Base-by-base conservation (phyloP, 768 basidiomycete genomes). In the Boletellus ananiceps region DNA sequence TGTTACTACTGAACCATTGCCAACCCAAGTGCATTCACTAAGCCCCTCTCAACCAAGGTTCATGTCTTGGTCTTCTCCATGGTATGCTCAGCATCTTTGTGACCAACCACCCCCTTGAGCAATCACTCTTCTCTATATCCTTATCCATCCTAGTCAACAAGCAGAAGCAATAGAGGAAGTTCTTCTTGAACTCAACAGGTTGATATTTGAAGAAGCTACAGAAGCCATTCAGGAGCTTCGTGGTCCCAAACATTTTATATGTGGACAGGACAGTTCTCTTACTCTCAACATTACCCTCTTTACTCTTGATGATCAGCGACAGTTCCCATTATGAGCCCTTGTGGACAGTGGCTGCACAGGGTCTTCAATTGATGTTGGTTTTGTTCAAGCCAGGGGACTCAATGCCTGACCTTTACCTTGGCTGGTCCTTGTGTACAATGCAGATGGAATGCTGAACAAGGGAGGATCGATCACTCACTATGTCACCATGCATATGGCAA, bases 261-360 rank as follows among this genome's bases (percentile, higher is more conserved):
- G 18, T 13, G 13, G 50, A 14, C 29, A 49, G 18, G 8, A 49
- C 33, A 49, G 33, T 18, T 53, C 21, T 53, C 5, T 37, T 21
- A 8, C 3, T 48, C 1, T 2, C 9, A 11, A n/a, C n/a, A 35
- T 37, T 13, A 14, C 34, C 11, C 23, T 52, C 7, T 46, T 23
- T 1, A 54, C 44, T 2, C 5, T 54, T 1, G 48, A 55, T 29
- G 49, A 50, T 27, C 21, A 34, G 8, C 9, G 25, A 2, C 7
- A 4, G 5, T 37, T 50, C 9, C 12, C 27, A 5, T 1, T 32
- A 1, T 1, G 23, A 0, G 49, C 46, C 8, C 40, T 66, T 2
- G 11, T 66, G 5, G 57, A 64, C 27, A 58, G 56, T 27, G 61
- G 64, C 0, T 50, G 55, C 21, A 66, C 59, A 2, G 58, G 59